Conservation (phyloP, 2,329 filamentous ascomycete genomes). For the Colletotrichum echinochloae region DNA sequence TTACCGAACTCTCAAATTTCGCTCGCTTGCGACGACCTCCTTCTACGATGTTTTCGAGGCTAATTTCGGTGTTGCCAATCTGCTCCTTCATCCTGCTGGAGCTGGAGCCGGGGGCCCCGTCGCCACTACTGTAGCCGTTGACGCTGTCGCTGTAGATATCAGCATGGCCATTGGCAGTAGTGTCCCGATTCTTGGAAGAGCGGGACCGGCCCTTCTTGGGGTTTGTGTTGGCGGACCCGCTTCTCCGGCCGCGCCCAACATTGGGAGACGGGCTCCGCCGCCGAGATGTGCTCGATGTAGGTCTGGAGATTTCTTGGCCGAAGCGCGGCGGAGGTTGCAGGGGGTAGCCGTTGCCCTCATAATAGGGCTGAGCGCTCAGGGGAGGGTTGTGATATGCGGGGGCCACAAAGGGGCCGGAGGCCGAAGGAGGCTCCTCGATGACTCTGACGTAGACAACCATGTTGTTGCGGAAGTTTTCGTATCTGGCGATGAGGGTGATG, state of each 20-base stretch:
- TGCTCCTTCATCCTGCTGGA: conserved; percentile 86
- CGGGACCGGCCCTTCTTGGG: conserved; percentile 77
- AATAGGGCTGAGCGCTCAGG: conserved; percentile 64
- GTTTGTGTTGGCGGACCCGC: conserved; percentile 75
- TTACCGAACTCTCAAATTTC: conserved; percentile 97
- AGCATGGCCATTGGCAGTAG: conserved; percentile 58
- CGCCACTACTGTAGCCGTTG: conserved; percentile 88
- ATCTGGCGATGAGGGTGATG: conserved; percentile 92
- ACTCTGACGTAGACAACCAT: conserved; percentile 95
- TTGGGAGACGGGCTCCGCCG: conserved; percentile 84
- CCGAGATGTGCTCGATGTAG: conserved; percentile 76
- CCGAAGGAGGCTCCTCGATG: conserved; percentile 69
- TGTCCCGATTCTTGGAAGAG: conserved; percentile 74
- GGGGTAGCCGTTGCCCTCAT: conserved; percentile 66
- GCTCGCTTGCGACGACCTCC: conserved; percentile 94
- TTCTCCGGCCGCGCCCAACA: conserved; percentile 77
- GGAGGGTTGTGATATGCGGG: conserved; percentile 65
- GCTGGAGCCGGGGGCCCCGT: conserved; percentile 81
- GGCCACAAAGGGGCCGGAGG: conserved; percentile 62
- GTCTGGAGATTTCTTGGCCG: conserved; percentile 73
- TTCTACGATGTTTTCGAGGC: conserved; percentile 97
- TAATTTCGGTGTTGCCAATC: conserved; percentile 95
- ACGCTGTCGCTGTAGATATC: conserved; percentile 75
- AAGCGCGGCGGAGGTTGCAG: conserved; percentile 63
- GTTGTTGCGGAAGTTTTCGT: conserved; percentile 93